Percentiles rank a stretch among this genome's conserved stretches.
Evolutionary conservation across 768 basidiomycete genomes (phyloP).

Genomic region (Trametes coccinea): DNA sequence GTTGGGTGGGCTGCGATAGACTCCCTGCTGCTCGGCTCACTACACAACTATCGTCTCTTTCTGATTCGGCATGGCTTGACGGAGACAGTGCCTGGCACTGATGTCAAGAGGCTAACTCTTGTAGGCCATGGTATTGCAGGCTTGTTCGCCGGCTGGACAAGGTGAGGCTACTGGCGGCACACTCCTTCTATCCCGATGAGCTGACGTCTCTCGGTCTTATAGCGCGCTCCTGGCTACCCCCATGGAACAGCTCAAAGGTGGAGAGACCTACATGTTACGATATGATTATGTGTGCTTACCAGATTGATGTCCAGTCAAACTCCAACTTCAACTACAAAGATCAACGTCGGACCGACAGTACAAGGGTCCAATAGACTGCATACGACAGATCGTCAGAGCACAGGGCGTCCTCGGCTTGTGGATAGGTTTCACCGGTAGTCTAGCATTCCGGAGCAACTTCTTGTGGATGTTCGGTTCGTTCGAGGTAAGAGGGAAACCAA

Average conservation of each 20-base stretch:
- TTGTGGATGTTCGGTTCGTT: conserved; percentile 78
- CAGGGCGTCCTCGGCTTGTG: conserved; percentile 71
- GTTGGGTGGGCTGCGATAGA: conserved; percentile 76
- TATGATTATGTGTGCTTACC: not conserved
- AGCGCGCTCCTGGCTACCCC: conserved; percentile 75
- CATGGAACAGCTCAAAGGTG: conserved; percentile 70
- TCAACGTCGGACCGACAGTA: conserved; percentile 53
- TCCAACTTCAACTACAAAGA: conserved; percentile 66
- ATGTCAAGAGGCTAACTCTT: conserved; percentile 54
- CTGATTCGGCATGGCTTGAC: conserved; percentile 53
- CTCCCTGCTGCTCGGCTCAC: conserved; percentile 64
- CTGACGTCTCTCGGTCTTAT: not conserved
- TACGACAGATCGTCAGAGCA: conserved; percentile 57
- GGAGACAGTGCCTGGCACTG: conserved; percentile 47
- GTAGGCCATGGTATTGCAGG: conserved; percentile 68
- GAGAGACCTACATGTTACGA: too few relatives aligned
- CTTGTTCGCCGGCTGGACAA: conserved; percentile 67
- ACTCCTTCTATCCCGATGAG: too few relatives aligned
- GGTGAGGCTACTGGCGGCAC: conserved; percentile 36
- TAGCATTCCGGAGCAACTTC: conserved; percentile 74
- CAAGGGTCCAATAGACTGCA: conserved; percentile 67
- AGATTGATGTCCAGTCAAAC: conserved; percentile 43
- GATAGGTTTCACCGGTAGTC: conserved; percentile 73
- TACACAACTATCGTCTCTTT: conserved; percentile 72
- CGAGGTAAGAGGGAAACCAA: conserved; percentile 43